Base-by-base conservation (phyloP, 371 early-diverging fungal species). In the Batkoa obscura region DNA sequence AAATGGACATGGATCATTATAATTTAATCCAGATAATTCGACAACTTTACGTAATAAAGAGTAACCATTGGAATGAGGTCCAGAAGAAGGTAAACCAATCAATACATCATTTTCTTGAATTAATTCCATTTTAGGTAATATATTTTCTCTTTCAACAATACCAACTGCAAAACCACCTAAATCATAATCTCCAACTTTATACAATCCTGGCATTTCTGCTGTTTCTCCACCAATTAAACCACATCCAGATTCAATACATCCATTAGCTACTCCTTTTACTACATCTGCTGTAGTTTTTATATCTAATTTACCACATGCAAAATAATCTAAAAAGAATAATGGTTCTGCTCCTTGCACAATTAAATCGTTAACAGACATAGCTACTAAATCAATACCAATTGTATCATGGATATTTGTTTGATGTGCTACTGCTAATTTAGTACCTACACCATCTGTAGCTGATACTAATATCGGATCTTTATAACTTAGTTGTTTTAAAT, bases 291-390 rank as follows among this genome's bases (percentile, higher is more conserved):
- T 87, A 10, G 88, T 88, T 59, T 84, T 81, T 0, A 94, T 88
- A 53, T 94, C 88, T 39, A 97, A 79, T 62, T 88, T 84, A 51
- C 89, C 84, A 63, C 90, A 88, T 12, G 95, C 98, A 72, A 81
- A 97, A 68, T 97, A 97, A 69, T 97, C 98, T 53, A 95, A 73
- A 75, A 97, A 97, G 70, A 90, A 87, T 37, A 97, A 72, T 2
- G 98, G 96, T 64, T 97, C 96, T 9, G 96, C 98, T 37, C 96
- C 98, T 71, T 97, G 96, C n/a, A 94, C 96, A 48, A 97, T 74
- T 57, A 97, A 71, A 64, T 97, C 98, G 68, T 97, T 97, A 60
- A 95, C 98, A 65, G 83, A 91, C 98, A 97, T 97, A 15, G 96
- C 98, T 37, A 97, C 98, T 50, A 94, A 72, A 65, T 97, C 98